Conservation (phyloP, 352 stramenopile species). For the Phytopythium oedochilum region DNA sequence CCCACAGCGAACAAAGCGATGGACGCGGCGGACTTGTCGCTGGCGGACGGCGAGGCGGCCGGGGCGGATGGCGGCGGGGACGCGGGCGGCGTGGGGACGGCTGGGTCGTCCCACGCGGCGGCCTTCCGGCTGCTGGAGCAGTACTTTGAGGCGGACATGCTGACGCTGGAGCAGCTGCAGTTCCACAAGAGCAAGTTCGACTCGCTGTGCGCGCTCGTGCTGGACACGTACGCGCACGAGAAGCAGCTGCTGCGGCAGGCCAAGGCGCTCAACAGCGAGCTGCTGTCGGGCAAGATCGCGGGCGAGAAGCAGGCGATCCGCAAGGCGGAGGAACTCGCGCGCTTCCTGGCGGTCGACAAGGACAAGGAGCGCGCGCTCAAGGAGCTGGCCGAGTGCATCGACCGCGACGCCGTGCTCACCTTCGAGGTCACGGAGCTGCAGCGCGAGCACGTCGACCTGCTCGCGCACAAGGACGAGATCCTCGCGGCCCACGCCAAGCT, state of each 20-base stretch:
- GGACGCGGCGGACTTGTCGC: neutral
- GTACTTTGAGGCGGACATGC: constrained; percentile 82
- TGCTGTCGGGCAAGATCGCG: constrained; percentile 83
- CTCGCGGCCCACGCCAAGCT: constrained; percentile 72
- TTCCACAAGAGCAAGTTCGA: constrained; percentile 82
- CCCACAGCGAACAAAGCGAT: neutral
- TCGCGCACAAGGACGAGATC: constrained; percentile 72
- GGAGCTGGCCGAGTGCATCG: constrained; percentile 68
- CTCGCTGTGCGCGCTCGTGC: constrained; percentile 59
- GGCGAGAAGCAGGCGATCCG: constrained; percentile 85
- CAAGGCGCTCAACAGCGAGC: constrained; percentile 80
- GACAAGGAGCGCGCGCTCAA: constrained; percentile 78
- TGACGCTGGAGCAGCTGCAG: constrained; percentile 72
- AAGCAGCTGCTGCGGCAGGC: constrained; percentile 75
- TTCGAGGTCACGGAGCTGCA: constrained; percentile 88
- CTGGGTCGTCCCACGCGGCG: constrained; percentile 53
- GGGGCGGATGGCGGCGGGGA: constrained; percentile 10
- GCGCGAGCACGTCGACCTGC: constrained; percentile 68
- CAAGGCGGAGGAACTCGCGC: constrained; percentile 73
- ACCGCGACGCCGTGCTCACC: constrained; percentile 76
- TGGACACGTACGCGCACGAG: constrained; percentile 80
- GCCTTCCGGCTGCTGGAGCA: constrained; percentile 77
- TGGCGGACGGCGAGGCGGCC: constrained; percentile 1
- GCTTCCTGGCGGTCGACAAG: constrained; percentile 69
- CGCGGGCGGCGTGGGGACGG: constrained; percentile 10